Base-by-base conservation (phyloP, 1,139 yeast species). In the Debaryomycetaceae sp. region DNA sequence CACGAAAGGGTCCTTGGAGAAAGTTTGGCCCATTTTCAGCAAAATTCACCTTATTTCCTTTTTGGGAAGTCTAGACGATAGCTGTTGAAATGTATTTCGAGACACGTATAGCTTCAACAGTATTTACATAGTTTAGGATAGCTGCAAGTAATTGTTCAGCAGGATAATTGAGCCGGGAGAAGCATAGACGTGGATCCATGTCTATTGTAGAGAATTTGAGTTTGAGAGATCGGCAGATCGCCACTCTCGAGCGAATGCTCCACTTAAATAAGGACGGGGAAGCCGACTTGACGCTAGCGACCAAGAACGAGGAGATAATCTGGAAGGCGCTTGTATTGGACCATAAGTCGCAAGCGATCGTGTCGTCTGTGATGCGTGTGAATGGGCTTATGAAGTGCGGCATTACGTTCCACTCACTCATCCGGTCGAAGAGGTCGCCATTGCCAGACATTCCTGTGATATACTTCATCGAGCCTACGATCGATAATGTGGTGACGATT, bases 261-360 rank as follows among this genome's bases (percentile, higher is more conserved):
- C 84, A 86, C 58, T 75, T 89, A 59, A 88, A 88, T 68, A 74
- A 80, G 46, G 82, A 77, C 27, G 81, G 80, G 5, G 50, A 73
- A 17, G 64, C 79, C 6, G 83, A 80, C 50, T 63, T 79, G 43
- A 76, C 83, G 3, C 69, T 78, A 31, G 76, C 84, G 13, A 58
- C 73, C n/a, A 66, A 65, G 49, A 76, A 76, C 38, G 84, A 81
- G 54, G 90, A 84, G 50, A 76, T 86, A 45, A 74, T 85, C 33
- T 95, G 99, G 99, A 93, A 95, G 62, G 96, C 88, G n/a, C 75
- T 93, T 47, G 81, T 95, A 6, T 75, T 93, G 55, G 99, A 93
- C 63, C 61, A 75, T 36, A 80, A 84, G 46, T 87, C 97, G 34
- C 86, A 95, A 35, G 86, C 87, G 17, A 84, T 93, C 40, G 80